Base-by-base conservation (phyloP, 78 protist genomes). In the Planoprotostelium fungivorum region DNA sequence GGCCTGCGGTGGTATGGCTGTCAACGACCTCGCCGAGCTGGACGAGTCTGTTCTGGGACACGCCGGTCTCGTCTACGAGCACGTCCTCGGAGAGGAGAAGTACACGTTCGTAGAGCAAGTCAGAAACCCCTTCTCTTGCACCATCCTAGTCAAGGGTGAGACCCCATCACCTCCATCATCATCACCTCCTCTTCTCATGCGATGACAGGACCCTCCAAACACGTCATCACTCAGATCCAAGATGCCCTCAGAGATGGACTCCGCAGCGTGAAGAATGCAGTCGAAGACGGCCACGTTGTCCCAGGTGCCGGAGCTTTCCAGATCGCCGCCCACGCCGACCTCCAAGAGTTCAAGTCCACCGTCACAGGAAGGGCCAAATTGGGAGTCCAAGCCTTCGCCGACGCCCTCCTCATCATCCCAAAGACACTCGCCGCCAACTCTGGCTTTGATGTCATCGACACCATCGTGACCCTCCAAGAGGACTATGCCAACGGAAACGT, bases 251-350 rank as follows among this genome's bases (percentile, higher is more conserved):
- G 99, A 38, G 99, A 99, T 83, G 99, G 99, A 38, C 97, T 98
- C 28, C 98, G 99, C 37, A 98, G 99, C 1, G 99, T 98, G 37
- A 95, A 96, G 89, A 98, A 99, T 88, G 95, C 99, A n/a, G 86
- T 98, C 37, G 99, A 97, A 87, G 99, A 97, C 90, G 84, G 87
- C 51, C 1, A 38, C 38, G 93, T 98, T 1, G 95, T 99, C 5
- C 98, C 99, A 9, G 99, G 99, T n/a, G 99, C 99, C 36, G 99
- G 99, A 37, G 99, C 99, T 23, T 98, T 99, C 89, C 99, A 99
- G 92, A 38, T 96, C 0, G 94, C 97, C 9, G 90, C 93, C 16
- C 89, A 92, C 94, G 83, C 38, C 5, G 94, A 94, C 35, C 95
- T 99, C 35, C 73, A 90, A 89, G 88, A 96, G 90, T 95, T 85